These are phyloP conservation scores for Kodamaea sagamina DNA, from an alignment of 805 yeast genomes.

Conservation along the genomic window DNA sequence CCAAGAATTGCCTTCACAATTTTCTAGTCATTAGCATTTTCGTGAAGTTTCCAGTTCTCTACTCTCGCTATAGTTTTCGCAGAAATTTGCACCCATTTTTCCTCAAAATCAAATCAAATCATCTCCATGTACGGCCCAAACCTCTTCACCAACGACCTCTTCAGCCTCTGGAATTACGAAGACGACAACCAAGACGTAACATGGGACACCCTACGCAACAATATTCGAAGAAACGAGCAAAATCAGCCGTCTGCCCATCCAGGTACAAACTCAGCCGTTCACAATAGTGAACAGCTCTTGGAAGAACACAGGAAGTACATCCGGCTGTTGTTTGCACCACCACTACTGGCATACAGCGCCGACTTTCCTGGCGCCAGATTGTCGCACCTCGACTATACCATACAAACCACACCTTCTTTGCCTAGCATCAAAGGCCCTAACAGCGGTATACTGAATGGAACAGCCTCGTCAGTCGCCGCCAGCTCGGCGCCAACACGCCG, in stretches of 20 bases:
- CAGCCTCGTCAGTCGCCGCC: not conserved
- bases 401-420: slow-evolving; percentile 17
- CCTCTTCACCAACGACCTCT: slow-evolving; percentile 47
- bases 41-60: too few species aligned
- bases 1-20: too few species aligned
- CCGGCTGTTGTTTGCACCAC: slow-evolving; percentile 47
- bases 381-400: slow-evolving; percentile 23
- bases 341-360: slow-evolving; percentile 55
- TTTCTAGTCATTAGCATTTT: too few species aligned
- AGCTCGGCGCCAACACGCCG: slow-evolving; percentile 17
- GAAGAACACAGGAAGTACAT: slow-evolving; percentile 23
- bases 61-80: not conserved
- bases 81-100: not conserved
- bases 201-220: slow-evolving; percentile 9
- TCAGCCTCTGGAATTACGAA: slow-evolving; percentile 41
- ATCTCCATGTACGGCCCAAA: slow-evolving; percentile 49
- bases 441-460: not conserved
- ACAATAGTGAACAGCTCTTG: slow-evolving; percentile 13
- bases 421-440: slow-evolving; percentile 11
- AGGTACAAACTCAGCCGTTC: not conserved
- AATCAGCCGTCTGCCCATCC: not conserved
- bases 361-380: slow-evolving; percentile 32
- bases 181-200: slow-evolving; percentile 9
- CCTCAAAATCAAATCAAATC: not conserved
- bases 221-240: slow-evolving; percentile 6